These are phyloP conservation scores for Nemania serpens DNA, from an alignment of 2,329 filamentous ascomycete species.

Conservation along the genomic window DNA sequence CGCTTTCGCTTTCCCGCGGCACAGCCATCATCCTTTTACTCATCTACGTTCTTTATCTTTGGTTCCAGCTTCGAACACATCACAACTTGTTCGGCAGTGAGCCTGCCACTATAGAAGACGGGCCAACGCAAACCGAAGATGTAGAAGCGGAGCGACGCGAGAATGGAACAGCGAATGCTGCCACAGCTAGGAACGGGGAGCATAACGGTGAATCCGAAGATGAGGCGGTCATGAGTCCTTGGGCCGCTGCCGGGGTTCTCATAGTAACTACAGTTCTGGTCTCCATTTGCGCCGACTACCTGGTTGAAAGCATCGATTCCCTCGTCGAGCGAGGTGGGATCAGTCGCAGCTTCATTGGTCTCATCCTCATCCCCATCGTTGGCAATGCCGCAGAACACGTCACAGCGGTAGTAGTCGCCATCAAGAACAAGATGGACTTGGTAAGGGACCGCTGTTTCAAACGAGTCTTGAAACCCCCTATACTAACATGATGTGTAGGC, in stretches of 20 bases:
- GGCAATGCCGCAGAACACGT: conserved; percentile 83
- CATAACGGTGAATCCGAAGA: conserved; percentile 46
- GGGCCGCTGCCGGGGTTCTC: conserved; percentile 69
- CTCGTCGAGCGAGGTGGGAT: conserved; percentile 72
- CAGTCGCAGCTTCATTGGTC: conserved; percentile 80
- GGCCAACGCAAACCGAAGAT: conserved; percentile 22
- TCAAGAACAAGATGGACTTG: conserved; percentile 76
- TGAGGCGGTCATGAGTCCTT: conserved; percentile 60
- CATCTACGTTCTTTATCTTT: conserved; percentile 76
- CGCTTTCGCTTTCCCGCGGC: conserved; percentile 73
- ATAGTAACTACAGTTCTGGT: conserved; percentile 72
- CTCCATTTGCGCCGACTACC: conserved; percentile 74
- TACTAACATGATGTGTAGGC: conserved; percentile 47
- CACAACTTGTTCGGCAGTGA: conserved; percentile 69
- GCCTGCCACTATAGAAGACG: conserved; percentile 29
- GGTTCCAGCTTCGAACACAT: conserved; percentile 79
- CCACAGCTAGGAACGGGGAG: conserved; percentile 47
- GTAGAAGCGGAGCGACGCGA: not conserved
- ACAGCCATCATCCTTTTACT: conserved; percentile 75
- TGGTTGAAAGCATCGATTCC: conserved; percentile 75
- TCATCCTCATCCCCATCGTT: conserved; percentile 79
- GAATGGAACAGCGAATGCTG: conserved; percentile 11
- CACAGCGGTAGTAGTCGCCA: conserved; percentile 77
- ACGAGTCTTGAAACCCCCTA: not conserved
- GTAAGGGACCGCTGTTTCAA: conserved; percentile 27